Conservation (phyloP, 495 filamentous ascomycete genomes). For the Aspergillus diversus region DNA sequence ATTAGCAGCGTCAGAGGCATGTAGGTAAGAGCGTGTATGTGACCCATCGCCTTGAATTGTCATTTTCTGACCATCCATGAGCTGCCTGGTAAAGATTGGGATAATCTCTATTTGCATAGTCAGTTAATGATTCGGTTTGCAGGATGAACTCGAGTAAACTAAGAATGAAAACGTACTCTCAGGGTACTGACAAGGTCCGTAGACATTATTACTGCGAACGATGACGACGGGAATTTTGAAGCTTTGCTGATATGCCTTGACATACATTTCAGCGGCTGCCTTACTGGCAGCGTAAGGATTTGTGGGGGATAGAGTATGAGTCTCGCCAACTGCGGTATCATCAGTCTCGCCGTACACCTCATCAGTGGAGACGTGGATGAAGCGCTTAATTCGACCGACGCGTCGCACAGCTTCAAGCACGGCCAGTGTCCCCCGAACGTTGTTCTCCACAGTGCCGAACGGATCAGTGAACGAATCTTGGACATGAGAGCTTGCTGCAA, state of each 20-base stretch:
- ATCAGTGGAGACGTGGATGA: slow-evolving; percentile 76
- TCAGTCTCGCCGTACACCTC: slow-evolving; percentile 79
- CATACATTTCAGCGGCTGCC: slow-evolving; percentile 79
- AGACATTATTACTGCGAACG: slow-evolving; percentile 77
- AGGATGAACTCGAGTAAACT: too few species aligned
- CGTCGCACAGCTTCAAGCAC: slow-evolving; percentile 69
- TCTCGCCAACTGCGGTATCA: slow-evolving; percentile 58
- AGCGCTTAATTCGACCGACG: slow-evolving; percentile 59
- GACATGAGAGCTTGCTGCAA: slow-evolving; percentile 76
- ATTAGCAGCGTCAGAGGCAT: not conserved
- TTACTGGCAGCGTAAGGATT: slow-evolving; percentile 81
- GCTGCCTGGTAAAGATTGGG: too few species aligned
- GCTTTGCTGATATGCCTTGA: slow-evolving; percentile 73
- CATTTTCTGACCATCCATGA: not conserved
- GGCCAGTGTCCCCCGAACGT: slow-evolving; percentile 75
- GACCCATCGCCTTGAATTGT: not conserved
- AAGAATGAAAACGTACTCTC: slow-evolving; percentile 59
- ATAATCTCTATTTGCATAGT: not conserved
- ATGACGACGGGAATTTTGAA: slow-evolving; percentile 74
- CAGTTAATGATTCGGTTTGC: too few species aligned
- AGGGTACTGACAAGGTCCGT: slow-evolving; percentile 77
- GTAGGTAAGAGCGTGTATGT: not conserved
- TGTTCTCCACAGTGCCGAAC: slow-evolving; percentile 69
- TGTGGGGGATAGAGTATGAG: slow-evolving; percentile 63
- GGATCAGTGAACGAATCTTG: slow-evolving; percentile 74